Base-by-base conservation (phyloP, 148 eudicot species). In the Cornus controversa region DNA sequence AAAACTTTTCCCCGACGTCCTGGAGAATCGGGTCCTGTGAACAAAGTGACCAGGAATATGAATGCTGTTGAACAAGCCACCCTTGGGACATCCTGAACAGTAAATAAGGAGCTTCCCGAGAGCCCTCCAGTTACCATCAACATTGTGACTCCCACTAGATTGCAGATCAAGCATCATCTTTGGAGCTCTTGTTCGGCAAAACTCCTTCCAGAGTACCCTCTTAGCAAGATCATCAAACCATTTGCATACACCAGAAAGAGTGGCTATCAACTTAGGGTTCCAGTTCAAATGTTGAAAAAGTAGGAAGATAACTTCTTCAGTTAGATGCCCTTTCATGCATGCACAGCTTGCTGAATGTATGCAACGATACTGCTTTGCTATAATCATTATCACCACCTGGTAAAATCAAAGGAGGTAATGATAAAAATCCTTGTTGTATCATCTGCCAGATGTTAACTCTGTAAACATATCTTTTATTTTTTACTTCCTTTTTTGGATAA, bases 161-260 rank as follows among this genome's bases (percentile, higher is more conserved):
- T 93, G 98, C 60, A 93, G 78, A 81, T 95, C 99, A 40, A 87
- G 78, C 97, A 90, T 95, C 97, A 93, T 95, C 82, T 90, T 95
- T 18, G 99, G 99, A 71, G 99, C 99, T 79, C 98, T 85, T 53
- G 96, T 84, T 50, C 85, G 82, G 72, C 97, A 95, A 76, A 95
- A 95, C 79, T 95, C 98, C 81, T 90, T 95, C 99, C 99, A 95
- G 11, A 95, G 89, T 31, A 91, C 93, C 65, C 96, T 92, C 86
- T 93, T 95, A 16, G 97, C 96, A 74, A 93, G 86, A 85, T 95
- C 99, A 83, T 95, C 94, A 74, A 95, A 95, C 99, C 99, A 95
- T 88, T 93, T 95, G 84, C 96, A 95, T 29, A 79, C 89, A 79
- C 93, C 89, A 28, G 97, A 95, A 77, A 95, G 89, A 6, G 97